These are phyloP conservation scores for Sonneratia caseolaris DNA, from an alignment of 345 rosid genomes.

Conservation along the genomic window DNA sequence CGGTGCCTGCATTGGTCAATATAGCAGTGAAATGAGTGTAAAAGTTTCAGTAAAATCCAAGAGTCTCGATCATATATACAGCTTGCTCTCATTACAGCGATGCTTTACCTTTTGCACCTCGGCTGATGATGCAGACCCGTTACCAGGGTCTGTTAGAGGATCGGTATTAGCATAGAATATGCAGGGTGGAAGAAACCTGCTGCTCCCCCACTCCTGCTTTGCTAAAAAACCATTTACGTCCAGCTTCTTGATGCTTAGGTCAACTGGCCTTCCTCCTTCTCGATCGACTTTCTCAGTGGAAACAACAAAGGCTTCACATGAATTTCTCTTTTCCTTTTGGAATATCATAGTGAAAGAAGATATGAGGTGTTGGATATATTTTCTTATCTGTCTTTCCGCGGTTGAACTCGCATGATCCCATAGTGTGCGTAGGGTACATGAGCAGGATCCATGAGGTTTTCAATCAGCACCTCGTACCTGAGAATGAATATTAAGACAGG, in stretches of 20 bases:
- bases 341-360: neutral
- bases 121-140: slow-evolving; percentile 30
- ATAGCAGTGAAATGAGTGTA: neutral
- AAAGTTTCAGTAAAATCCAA: neutral
- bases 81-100: slow-evolving; percentile 3
- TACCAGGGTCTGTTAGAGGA: slow-evolving; percentile 25
- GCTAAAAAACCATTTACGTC: slow-evolving; percentile 46
- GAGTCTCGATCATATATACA: slow-evolving; percentile 21
- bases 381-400: slow-evolving; percentile 31
- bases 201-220: slow-evolving; percentile 49
- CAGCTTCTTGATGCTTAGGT: slow-evolving; percentile 36
- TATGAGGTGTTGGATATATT: neutral
- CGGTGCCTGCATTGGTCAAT: neutral
- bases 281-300: slow-evolving; percentile 57
- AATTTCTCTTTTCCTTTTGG: neutral
- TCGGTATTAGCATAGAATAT: slow-evolving; percentile 45
- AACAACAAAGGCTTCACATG: neutral
- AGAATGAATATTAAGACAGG: slow-evolving; percentile 7
- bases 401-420: slow-evolving; percentile 36
- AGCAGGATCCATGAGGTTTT: slow-evolving; percentile 90
- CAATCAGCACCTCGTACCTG: slow-evolving; percentile 76
- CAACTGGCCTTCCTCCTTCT: slow-evolving; percentile 84
- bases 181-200: slow-evolving; percentile 62
- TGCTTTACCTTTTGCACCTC: neutral
- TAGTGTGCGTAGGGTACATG: slow-evolving; percentile 92